These are phyloP conservation scores for Udeniomyces megalosporus DNA, from an alignment of 768 basidiomycete species.

Conservation along the genomic window DNA sequence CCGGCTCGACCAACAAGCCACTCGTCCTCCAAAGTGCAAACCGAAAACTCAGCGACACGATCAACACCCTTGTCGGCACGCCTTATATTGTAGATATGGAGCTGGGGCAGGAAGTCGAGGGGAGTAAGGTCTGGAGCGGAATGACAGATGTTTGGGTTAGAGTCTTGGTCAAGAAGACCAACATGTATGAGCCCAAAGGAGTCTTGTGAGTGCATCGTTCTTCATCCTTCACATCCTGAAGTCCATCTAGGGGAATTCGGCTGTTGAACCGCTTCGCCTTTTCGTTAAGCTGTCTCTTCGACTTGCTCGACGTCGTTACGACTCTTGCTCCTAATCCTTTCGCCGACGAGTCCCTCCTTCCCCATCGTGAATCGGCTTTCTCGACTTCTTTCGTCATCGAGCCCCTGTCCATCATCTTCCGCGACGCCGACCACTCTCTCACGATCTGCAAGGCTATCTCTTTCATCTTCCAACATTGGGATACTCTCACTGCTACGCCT, in stretches of 20 bases:
- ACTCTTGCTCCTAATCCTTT: slow-evolving; percentile 23
- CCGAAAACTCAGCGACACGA: slow-evolving; percentile 31
- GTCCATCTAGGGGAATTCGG: too few species aligned
- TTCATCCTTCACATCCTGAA: not conserved
- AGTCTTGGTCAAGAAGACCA: slow-evolving; percentile 30
- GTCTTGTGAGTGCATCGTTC: slow-evolving; percentile 25
- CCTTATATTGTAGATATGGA: slow-evolving; percentile 23
- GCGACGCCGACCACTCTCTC: slow-evolving; percentile 33
- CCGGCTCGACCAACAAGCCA: slow-evolving; percentile 31
- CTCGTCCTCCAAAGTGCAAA: slow-evolving; percentile 36
- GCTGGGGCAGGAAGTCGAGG: slow-evolving; percentile 17
- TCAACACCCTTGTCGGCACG: slow-evolving; percentile 28
- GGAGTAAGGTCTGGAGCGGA: slow-evolving; percentile 26
- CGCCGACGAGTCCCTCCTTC: slow-evolving; percentile 16
- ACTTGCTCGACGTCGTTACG: slow-evolving; percentile 33
- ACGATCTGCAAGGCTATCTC: slow-evolving; percentile 33
- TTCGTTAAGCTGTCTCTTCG: slow-evolving; percentile 26
- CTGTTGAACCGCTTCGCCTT: not conserved
- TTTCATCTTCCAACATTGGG: slow-evolving; percentile 34
- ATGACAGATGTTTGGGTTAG: slow-evolving; percentile 33
- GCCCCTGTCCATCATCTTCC: slow-evolving; percentile 29
- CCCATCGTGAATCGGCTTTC: slow-evolving; percentile 22
- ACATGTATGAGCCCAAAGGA: slow-evolving; percentile 32
- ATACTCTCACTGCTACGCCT: slow-evolving; percentile 25
- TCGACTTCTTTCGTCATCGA: slow-evolving; percentile 31